A percentile compares a stretch with the other conserved stretches of the same genome.
These are phyloP conservation scores for Phialocephala sp. DNA, from an alignment of 2,329 filamentous ascomycete species.

Conservation along the genomic window DNA sequence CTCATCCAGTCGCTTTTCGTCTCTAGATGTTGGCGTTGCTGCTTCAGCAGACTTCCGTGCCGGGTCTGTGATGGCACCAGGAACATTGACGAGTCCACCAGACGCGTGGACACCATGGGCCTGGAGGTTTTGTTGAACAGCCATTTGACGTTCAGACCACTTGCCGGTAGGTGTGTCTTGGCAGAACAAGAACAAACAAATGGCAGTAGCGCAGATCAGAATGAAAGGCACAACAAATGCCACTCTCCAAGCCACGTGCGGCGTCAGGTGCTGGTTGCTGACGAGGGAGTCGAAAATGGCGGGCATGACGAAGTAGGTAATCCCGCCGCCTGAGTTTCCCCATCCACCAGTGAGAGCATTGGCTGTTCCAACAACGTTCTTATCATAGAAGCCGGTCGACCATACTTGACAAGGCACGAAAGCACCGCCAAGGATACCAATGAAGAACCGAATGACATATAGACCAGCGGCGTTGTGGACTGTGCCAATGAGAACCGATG, in stretches of 20 bases:
- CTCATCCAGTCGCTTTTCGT: constrained; percentile 50
- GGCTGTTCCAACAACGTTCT: constrained; percentile 86
- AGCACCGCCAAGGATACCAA: constrained; percentile 77
- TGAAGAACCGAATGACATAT: constrained; percentile 78
- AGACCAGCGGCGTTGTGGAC: constrained; percentile 71
- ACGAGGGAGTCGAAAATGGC: constrained; percentile 83
- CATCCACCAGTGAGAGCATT: constrained; percentile 85
- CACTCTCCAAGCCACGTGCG: constrained; percentile 80
- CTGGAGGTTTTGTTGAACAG: constrained; percentile 49
- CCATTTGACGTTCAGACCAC: constrained; percentile 71
- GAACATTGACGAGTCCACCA: constrained; percentile 35
- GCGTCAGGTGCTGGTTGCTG: constrained; percentile 59
- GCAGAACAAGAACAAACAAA: constrained; percentile 74
- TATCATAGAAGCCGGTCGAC: constrained; percentile 93
- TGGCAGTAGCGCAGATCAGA: constrained; percentile 69
- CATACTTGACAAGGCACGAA: constrained; percentile 92
- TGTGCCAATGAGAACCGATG: constrained; percentile 81
- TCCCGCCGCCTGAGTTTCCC: constrained; percentile 87
- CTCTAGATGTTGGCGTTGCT: constrained; percentile 16
- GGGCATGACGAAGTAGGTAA: constrained; percentile 94
- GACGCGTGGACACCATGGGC: constrained; percentile 53
- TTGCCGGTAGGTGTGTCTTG: constrained; percentile 83
- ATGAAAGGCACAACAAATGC: constrained; percentile 85
- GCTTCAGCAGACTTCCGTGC: constrained; percentile 16
- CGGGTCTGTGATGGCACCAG: constrained; percentile 39